Conservation (phyloP, 768 basidiomycete genomes). For the Crepidotus variabilis region DNA sequence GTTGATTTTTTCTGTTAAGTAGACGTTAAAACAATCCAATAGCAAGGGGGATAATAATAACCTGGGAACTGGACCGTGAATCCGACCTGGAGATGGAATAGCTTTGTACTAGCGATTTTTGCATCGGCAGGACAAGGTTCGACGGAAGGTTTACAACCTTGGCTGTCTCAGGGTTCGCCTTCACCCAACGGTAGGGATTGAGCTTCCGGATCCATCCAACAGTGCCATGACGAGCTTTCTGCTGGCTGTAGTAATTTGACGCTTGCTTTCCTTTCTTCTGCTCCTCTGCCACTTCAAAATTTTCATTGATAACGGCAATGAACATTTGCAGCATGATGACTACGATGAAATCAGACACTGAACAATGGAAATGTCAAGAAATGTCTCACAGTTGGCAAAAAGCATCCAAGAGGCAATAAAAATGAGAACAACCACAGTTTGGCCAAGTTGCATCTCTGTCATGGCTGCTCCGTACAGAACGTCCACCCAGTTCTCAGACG, state of each 20-base stretch:
- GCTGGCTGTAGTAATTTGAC: conserved; percentile 59
- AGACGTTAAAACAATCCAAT: not conserved
- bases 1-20: conserved; percentile 19
- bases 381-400: conserved; percentile 81
- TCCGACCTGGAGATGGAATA: conserved; percentile 35
- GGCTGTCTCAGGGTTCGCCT: conserved; percentile 66
- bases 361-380: not conserved
- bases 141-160: conserved; percentile 70
- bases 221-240: conserved; percentile 47
- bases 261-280: conserved; percentile 81
- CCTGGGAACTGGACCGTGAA: conserved; percentile 9
- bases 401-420: conserved; percentile 85
- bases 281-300: conserved; percentile 90
- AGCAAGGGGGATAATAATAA: conserved; percentile 8
- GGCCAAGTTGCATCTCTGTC: conserved; percentile 62
- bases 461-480: conserved; percentile 59
- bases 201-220: conserved; percentile 67
- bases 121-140: conserved; percentile 74
- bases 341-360: conserved; percentile 23
- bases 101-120: conserved; percentile 68
- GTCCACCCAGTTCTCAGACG: conserved; percentile 93
- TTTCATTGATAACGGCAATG: conserved; percentile 96
- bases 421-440: conserved; percentile 64
- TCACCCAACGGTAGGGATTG: conserved; percentile 88
- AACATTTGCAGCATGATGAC: conserved; percentile 95